Base-by-base conservation (phyloP, 768 basidiomycete genomes). In the Clitopilus hobsonii region DNA sequence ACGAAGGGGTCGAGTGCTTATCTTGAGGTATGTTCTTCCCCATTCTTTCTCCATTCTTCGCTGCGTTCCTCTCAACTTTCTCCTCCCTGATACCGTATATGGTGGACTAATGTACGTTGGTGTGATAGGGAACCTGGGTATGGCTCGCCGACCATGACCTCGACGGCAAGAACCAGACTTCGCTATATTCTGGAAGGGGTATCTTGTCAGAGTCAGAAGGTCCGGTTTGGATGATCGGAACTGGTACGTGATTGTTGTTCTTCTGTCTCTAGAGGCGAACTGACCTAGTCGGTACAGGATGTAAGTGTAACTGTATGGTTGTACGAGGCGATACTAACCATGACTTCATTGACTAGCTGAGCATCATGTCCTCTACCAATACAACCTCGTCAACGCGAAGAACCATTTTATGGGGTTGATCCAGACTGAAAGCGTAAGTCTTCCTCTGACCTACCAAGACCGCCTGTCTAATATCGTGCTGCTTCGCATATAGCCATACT, bases 131-230 rank as follows among this genome's bases (percentile, higher is more conserved):
- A 24, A 78, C 82, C 20, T 91, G 89, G 90, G 74, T 89, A 5
- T 92, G 90, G 90, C 71, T 79, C 14, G 88, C 89, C 13, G 91
- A 93, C 62, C 90, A 93, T 61, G 84, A 89, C 55, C 75, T 91
- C 22, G 66, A 74, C 49, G 68, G 76, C n/a, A 57, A 63, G 14
- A 67, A 71, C 10, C 82, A 85, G 61, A 69, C 82, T 38, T 77
- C 78, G 3, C 62, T 88, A n/a, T 91, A 77, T 61, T 76, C 81
- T 7, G 90, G 87, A 0, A 80, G 90, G 16, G 90, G 90, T 1
- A 80, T 92, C 41, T 69, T 89, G 8, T 88, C 86, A 0, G 82
- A 91, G 65, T 88, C 86, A 10, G 71, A 71, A 38, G 90, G 90
- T 1, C 90, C 90, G 1, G 86, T 90, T 8, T 91, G 89, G 90